A percentile compares a stretch with the other conserved stretches of the same genome.
These are phyloP conservation scores for Globisporangium cystogenes DNA, from an alignment of 352 stramenopile species.

Conservation along the genomic window DNA sequence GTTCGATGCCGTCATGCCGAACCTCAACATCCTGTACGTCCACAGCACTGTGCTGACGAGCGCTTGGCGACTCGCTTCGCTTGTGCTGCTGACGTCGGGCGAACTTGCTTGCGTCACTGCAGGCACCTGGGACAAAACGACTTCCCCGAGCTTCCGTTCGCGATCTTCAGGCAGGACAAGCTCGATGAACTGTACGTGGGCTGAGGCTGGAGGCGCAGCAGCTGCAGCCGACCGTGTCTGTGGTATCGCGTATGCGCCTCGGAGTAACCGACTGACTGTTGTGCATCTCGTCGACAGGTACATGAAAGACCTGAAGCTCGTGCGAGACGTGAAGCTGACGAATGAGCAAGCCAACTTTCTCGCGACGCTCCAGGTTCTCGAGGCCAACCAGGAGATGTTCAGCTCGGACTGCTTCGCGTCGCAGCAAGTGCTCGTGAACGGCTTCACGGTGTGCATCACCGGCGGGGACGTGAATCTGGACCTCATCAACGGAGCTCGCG, in stretches of 20 bases:
- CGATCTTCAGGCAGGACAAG: background rate
- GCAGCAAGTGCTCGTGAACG: conserved; percentile 4
- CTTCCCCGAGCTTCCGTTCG: background rate
- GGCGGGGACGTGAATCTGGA: background rate
- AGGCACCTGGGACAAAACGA: background rate
- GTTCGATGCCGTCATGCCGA: background rate
- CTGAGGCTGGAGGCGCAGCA: too few relatives aligned
- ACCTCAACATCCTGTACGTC: background rate
- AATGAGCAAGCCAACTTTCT: conserved; percentile 8
- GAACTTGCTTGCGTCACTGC: too few relatives aligned
- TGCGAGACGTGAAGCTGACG: conserved; percentile 4
- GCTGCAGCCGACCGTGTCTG: too few relatives aligned
- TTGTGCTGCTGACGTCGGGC: too few relatives aligned
- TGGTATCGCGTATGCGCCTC: too few relatives aligned
- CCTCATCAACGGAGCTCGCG: conserved; percentile 6
- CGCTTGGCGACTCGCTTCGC: too few relatives aligned
- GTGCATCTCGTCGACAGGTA: background rate
- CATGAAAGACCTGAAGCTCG: background rate
- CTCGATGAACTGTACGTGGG: background rate
- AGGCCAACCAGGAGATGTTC: background rate
- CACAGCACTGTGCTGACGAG: too few relatives aligned
- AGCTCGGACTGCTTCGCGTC: background rate
- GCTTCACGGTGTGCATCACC: conserved; percentile 6
- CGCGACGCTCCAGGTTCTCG: background rate
- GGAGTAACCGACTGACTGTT: too few relatives aligned